Conservation (phyloP, 495 filamentous ascomycete genomes). For the Haplographium delicatum region DNA sequence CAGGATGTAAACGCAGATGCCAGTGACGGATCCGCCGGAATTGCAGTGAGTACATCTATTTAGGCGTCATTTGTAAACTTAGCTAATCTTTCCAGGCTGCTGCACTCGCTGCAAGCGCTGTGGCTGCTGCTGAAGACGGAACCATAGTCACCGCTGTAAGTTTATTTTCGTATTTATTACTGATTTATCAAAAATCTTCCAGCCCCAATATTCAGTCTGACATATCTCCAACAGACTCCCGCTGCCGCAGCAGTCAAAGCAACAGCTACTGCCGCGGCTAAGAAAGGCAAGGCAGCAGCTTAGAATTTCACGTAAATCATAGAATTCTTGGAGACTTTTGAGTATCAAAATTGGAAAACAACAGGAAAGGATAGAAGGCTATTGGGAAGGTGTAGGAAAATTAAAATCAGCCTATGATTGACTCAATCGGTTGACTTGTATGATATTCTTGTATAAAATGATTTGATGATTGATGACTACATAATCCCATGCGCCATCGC, state of each 20-base stretch:
- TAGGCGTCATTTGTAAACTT: neutral
- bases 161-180: no score
- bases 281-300: neutral
- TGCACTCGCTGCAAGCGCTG: neutral
- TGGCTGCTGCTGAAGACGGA: constrained; percentile 1
- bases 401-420: constrained; percentile 9
- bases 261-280: neutral
- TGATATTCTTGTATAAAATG: no score
- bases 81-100: neutral
- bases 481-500: no score
- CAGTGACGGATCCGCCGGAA: neutral
- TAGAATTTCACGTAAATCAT: neutral
- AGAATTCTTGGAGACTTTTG: neutral
- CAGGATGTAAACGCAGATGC: neutral
- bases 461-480: no score
- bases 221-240: no score
- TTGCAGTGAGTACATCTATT: neutral
- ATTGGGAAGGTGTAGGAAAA: constrained; percentile 3
- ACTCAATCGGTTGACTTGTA: neutral
- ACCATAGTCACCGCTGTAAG: neutral
- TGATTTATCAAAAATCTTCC: neutral
- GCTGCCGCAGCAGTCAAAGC: neutral
- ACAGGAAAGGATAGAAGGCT: no score
- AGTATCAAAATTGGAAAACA: neutral
- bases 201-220: neutral